Percentiles rank a stretch among this genome's conserved stretches.
phyloP scores from a whole-genome alignment of 2,329 filamentous ascomycete species.

The Xylariaceae sp. region DNA sequence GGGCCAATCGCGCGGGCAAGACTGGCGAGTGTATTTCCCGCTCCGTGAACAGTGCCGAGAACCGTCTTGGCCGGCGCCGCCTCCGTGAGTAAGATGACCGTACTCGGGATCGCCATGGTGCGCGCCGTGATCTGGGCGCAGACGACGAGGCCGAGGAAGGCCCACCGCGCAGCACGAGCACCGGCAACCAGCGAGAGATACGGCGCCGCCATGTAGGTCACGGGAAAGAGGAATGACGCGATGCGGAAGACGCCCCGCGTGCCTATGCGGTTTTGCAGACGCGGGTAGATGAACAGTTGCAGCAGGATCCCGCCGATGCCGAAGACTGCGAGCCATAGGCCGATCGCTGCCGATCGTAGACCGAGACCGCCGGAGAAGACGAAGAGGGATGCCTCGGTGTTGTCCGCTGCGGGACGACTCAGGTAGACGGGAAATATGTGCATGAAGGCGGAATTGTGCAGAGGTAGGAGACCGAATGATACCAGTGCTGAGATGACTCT shows the following conservation, averaged over 20 bases:
- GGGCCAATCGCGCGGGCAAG: slow-evolving; percentile 27
- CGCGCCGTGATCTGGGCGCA: slow-evolving; percentile 55
- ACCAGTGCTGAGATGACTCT: slow-evolving; percentile 33
- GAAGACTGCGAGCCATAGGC: slow-evolving; percentile 49
- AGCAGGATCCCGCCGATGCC: slow-evolving; percentile 56
- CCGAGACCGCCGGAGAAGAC: slow-evolving; percentile 56
- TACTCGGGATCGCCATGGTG: slow-evolving; percentile 47
- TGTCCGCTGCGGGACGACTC: slow-evolving; percentile 46
- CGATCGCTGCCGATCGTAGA: slow-evolving; percentile 35
- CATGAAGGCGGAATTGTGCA: slow-evolving; percentile 60
- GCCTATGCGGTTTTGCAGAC: slow-evolving; percentile 51
- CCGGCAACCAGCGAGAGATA: slow-evolving; percentile 53
- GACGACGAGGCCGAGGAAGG: slow-evolving; percentile 49
- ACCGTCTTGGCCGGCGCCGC: slow-evolving; percentile 33
- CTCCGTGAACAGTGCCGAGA: slow-evolving; percentile 36
- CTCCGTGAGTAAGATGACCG: slow-evolving; percentile 37
- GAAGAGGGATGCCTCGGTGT: slow-evolving; percentile 35
- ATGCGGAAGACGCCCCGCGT: slow-evolving; percentile 53
- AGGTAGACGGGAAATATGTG: slow-evolving; percentile 59
- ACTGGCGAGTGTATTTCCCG: slow-evolving; percentile 29
- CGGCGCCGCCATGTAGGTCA: slow-evolving; percentile 54
- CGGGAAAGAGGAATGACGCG: slow-evolving; percentile 53
- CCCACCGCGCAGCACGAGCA: slow-evolving; percentile 40
- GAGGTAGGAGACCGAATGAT: slow-evolving; percentile 45
- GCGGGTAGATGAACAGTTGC: slow-evolving; percentile 57